Evolutionary conservation across 2,329 filamentous ascomycete genomes (phyloP), one percentile per base, ranked within the genome.

Genomic region (Zymoseptoria tritici): DNA sequence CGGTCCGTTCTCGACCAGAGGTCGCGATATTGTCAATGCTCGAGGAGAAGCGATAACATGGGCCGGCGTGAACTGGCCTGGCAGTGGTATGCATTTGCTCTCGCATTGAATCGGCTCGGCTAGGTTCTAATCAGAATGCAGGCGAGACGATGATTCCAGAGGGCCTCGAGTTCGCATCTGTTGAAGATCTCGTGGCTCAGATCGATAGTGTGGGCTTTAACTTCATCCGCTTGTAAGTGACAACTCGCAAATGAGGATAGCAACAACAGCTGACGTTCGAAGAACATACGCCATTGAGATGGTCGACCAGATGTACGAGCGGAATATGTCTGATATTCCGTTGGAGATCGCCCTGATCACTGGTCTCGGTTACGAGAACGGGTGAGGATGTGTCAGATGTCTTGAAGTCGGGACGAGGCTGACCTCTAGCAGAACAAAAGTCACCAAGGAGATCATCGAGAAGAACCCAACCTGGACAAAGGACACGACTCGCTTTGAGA

Each of bases 211-310:
- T 72, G 8, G 71, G 70, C 2, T 70, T 73, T 64, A 73, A 73
- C 42, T 66, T 68, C 46, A 69, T 73, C 52, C 66, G 71, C 2
- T 71, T 77, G 62, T 68, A 54, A 24, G 64, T 8, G 42, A 36
- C 9, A 16, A 24, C 9, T 42, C n/a, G 55, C 24, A 19, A 26
- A 8, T 49, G 21, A 61, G 61, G 29, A 65, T 3, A 49, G 3
- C 11, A n/a, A 49, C 46, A 16, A 6, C 22, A 19, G n/a, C 56
- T 57, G 16, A 57, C 42, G 29, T 26, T 19, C 4, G 16, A 11
- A 70, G 66, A 64, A 76, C 75, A 0, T 78, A 76, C 56, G 74
- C 75, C 13, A 76, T 75, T 53, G 73, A 77, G 57, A 73, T 75
- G 69, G 67, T 77, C 20, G 75, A 77, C 57, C 73, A 77, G 52